phyloP scores from a whole-genome alignment of 495 filamentous ascomycete genomes.

The Neurospora sp. region DNA sequence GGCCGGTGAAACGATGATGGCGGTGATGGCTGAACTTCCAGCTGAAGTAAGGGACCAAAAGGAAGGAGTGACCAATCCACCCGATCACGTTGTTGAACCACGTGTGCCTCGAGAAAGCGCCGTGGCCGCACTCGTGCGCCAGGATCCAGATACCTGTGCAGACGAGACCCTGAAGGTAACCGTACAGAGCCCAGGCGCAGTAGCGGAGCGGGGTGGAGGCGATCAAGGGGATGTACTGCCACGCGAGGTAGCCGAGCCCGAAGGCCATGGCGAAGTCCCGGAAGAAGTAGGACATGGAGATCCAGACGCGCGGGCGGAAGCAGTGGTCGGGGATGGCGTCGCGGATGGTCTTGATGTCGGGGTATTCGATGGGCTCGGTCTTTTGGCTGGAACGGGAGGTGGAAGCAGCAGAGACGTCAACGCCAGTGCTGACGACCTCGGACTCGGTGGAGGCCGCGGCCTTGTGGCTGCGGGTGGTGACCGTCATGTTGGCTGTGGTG shows the following conservation, averaged over 20 bases:
- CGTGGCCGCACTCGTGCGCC: slow-evolving; percentile 82
- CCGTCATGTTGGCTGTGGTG: neutral
- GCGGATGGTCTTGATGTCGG: slow-evolving; percentile 62
- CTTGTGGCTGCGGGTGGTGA: neutral
- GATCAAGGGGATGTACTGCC: slow-evolving; percentile 50
- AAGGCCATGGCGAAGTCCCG: slow-evolving; percentile 56
- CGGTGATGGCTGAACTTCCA: slow-evolving; percentile 92
- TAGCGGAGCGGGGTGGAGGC: slow-evolving; percentile 45
- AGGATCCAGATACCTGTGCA: slow-evolving; percentile 80
- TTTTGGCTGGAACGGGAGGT: slow-evolving; percentile 18
- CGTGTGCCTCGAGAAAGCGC: slow-evolving; percentile 72
- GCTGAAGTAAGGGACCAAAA: slow-evolving; percentile 81
- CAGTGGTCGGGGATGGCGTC: slow-evolving; percentile 75
- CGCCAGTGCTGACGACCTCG: neutral
- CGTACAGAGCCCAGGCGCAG: slow-evolving; percentile 55
- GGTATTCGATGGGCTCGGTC: slow-evolving; percentile 56
- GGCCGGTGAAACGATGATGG: slow-evolving; percentile 90
- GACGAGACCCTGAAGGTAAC: slow-evolving; percentile 64
- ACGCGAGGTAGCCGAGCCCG: slow-evolving; percentile 53
- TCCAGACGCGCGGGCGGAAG: slow-evolving; percentile 58
- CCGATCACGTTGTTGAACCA: slow-evolving; percentile 74
- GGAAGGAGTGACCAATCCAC: slow-evolving; percentile 68
- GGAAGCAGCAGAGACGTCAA: neutral
- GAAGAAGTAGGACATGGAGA: slow-evolving; percentile 55
- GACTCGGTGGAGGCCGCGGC: neutral